These are phyloP conservation scores for Microascus cirrosus DNA, from an alignment of 2,329 filamentous ascomycete species.

Conservation along the genomic window DNA sequence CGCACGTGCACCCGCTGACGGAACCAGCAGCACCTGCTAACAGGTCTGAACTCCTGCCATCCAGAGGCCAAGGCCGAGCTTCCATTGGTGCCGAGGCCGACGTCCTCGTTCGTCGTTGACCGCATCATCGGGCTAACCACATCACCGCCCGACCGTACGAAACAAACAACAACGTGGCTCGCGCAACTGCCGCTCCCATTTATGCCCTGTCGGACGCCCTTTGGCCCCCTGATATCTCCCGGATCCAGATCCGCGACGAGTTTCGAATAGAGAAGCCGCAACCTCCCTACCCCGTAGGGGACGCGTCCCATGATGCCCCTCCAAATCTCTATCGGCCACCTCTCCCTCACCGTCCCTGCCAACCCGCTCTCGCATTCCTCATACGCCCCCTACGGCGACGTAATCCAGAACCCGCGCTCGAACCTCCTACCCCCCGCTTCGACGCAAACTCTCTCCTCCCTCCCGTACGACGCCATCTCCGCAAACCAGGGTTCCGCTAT, in stretches of 20 bases:
- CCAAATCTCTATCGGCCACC: constrained; percentile 7
- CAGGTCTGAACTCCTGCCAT: not conserved
- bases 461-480: constrained; percentile 39
- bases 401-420: constrained; percentile 62
- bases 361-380: constrained; percentile 54
- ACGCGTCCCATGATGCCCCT: not conserved
- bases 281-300: not conserved
- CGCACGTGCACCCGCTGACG: not conserved
- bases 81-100: no score
- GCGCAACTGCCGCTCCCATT: no score
- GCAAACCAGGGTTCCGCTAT: constrained; percentile 83
- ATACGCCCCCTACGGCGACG: constrained; percentile 75
- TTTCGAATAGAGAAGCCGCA: not conserved
- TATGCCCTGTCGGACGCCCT: no score
- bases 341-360: constrained; percentile 34
- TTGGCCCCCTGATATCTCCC: not conserved
- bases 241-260: not conserved
- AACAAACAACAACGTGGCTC: no score
- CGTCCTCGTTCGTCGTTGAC: not conserved
- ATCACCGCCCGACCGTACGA: no score
- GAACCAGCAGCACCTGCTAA: not conserved
- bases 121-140: not conserved
- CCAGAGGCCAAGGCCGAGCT: not conserved
- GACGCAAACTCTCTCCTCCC: constrained; percentile 14
- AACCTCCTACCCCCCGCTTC: constrained; percentile 39